A percentile compares a stretch with the other conserved stretches of the same genome.
Evolutionary conservation across 805 yeast genomes (phyloP).

Genomic region (Schwanniomyces occidentalis): DNA sequence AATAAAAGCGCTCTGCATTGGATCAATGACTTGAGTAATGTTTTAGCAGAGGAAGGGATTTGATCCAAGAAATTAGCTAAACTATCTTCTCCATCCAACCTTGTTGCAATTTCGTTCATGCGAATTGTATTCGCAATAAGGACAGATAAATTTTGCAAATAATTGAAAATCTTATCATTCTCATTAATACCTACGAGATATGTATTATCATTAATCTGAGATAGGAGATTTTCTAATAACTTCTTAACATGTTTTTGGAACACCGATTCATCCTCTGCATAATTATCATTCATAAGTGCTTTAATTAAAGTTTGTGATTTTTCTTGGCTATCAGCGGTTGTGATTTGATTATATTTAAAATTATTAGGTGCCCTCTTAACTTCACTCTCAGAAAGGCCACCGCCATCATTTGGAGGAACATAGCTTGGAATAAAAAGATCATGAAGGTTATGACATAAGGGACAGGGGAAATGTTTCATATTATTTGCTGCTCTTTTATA

Average conservation of each 20-base stretch:
- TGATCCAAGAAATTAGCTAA: conserved; percentile 23
- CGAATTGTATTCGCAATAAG: conserved; percentile 51
- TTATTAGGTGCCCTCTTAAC: conserved; percentile 12
- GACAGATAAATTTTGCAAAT: conserved; percentile 20
- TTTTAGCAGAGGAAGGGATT: conserved; percentile 28
- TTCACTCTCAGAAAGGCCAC: conserved; percentile 11
- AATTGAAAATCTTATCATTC: conserved; percentile 18
- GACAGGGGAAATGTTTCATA: conserved; percentile 41
- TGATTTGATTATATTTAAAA: conserved; percentile 22
- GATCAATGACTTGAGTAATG: conserved; percentile 41
- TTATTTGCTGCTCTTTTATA: conserved; percentile 29
- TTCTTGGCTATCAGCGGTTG: conserved; percentile 21
- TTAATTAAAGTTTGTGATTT: conserved; percentile 28
- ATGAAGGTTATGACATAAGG: conserved; percentile 49
- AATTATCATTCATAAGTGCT: conserved; percentile 24
- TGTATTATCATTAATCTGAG: conserved; percentile 10
- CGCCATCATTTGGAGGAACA: conserved; percentile 22
- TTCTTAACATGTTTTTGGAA: conserved; percentile 10
- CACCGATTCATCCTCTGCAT: conserved; percentile 14
- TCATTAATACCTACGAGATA: conserved; percentile 9
- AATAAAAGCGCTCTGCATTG: conserved; percentile 36
- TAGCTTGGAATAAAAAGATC: conserved; percentile 48
- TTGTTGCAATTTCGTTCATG: conserved; percentile 58
- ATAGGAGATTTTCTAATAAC: conserved; percentile 15
- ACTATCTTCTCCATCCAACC: conserved; percentile 42